phyloP scores from a whole-genome alignment of 1,284 basidiomycete species.

The Malassezia yamatoensis region DNA sequence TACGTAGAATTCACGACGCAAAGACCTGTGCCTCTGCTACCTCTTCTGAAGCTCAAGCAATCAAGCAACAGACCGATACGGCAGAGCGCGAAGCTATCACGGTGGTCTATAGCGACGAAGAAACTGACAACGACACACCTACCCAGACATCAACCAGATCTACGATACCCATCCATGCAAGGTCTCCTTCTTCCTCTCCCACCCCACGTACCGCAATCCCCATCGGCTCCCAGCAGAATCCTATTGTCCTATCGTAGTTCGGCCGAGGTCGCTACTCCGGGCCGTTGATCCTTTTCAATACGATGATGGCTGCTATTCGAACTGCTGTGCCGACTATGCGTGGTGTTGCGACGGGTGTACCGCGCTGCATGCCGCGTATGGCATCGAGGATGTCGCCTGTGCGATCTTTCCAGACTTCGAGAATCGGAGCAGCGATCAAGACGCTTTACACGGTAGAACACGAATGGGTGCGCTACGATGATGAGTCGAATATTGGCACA shows the following conservation, averaged over 20 bases:
- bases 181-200: not conserved
- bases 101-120: constrained; percentile 11
- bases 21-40: constrained; percentile 10
- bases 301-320: constrained; percentile 13
- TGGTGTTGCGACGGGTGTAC: not conserved
- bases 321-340: constrained; percentile 3
- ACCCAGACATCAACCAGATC: too few species aligned
- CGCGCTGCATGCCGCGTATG: not conserved
- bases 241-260: not conserved
- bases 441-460: constrained; percentile 64
- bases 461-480: constrained; percentile 76
- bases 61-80: not conserved
- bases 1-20: constrained; percentile 5
- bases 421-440: constrained; percentile 15
- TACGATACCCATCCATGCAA: too few species aligned
- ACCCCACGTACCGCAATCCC: not conserved
- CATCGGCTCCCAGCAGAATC: not conserved
- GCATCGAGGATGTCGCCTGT: not conserved
- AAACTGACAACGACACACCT: not conserved
- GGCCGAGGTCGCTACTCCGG: not conserved
- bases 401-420: constrained; percentile 16
- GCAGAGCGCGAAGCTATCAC: constrained; percentile 1
- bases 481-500: constrained; percentile 66
- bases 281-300: not conserved
- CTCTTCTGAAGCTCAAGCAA: not conserved